These are phyloP conservation scores for Blastosporella zonata DNA, from an alignment of 1,284 basidiomycete species.

Conservation along the genomic window DNA sequence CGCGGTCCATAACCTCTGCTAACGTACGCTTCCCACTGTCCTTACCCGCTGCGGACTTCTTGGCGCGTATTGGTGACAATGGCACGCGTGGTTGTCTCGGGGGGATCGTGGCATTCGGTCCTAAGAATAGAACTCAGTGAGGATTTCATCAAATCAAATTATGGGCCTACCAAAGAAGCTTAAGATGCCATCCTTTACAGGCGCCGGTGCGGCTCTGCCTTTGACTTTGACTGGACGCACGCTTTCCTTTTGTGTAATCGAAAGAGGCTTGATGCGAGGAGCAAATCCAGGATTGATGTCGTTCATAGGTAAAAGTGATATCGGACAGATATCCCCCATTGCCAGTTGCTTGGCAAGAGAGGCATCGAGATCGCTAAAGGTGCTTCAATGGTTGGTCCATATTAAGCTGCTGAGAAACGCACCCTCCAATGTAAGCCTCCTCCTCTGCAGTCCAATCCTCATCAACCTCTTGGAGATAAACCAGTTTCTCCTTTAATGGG, in stretches of 20 bases:
- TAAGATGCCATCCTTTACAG: slow-evolving; percentile 42
- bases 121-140: slow-evolving; percentile 30
- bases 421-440: slow-evolving; percentile 80
- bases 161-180: slow-evolving; percentile 57
- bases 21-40: slow-evolving; percentile 74
- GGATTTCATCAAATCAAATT: not conserved
- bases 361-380: slow-evolving; percentile 54
- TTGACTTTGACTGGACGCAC: slow-evolving; percentile 42
- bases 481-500: slow-evolving; percentile 61
- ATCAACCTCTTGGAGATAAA: slow-evolving; percentile 63
- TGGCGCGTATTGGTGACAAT: slow-evolving; percentile 24
- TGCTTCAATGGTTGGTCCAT: not conserved
- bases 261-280: slow-evolving; percentile 42
- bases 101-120: slow-evolving; percentile 45
- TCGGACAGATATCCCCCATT: slow-evolving; percentile 76
- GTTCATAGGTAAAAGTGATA: slow-evolving; percentile 66
- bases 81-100: slow-evolving; percentile 23
- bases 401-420: slow-evolving; percentile 22
- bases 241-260: slow-evolving; percentile 25
- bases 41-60: slow-evolving; percentile 45
- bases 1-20: slow-evolving; percentile 64
- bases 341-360: slow-evolving; percentile 67
- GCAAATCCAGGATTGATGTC: slow-evolving; percentile 77
- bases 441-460: slow-evolving; percentile 55
- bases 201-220: slow-evolving; percentile 34